Conservation (phyloP, 2,329 filamentous ascomycete species). For the Fusarium clavum region DNA sequence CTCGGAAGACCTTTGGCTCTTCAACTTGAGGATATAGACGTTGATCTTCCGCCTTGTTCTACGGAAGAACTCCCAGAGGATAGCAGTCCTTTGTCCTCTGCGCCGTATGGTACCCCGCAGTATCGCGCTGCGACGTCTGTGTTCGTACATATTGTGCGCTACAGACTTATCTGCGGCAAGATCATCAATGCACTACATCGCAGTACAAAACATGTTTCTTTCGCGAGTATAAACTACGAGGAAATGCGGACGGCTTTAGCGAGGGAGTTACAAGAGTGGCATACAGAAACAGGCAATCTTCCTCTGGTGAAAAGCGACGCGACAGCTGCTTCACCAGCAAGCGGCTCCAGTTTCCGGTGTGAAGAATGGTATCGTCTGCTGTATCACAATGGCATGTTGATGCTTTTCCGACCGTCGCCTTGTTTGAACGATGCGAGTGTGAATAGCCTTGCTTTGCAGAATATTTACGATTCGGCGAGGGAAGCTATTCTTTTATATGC, state of each 20-base stretch:
- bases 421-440: conserved; percentile 45
- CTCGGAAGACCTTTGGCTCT: conserved; percentile 56
- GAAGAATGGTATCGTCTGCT: conserved; percentile 57
- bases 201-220: conserved; percentile 34
- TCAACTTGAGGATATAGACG: conserved; percentile 56
- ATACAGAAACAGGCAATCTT: conserved; percentile 43
- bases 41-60: conserved; percentile 48
- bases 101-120: conserved; percentile 39
- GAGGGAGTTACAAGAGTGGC: conserved; percentile 50
- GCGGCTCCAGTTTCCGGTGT: conserved; percentile 55
- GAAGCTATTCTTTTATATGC: conserved; percentile 58
- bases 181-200: conserved; percentile 53
- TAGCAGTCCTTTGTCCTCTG: conserved; percentile 23
- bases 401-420: conserved; percentile 57
- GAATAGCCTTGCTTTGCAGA: conserved; percentile 48
- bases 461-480: conserved; percentile 54
- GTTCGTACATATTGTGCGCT: conserved; percentile 55
- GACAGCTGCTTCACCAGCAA: conserved; percentile 23
- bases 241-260: conserved; percentile 39
- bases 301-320: conserved; percentile 45
- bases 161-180: conserved; percentile 55
- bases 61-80: conserved; percentile 37
- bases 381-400: conserved; percentile 57
- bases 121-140: conserved; percentile 47
- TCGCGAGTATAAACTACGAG: conserved; percentile 22